Percentiles rank a stretch among this genome's conserved stretches.
Evolutionary conservation across 495 filamentous ascomycete species (phyloP).

Genomic region (Haplographium delicatum): DNA sequence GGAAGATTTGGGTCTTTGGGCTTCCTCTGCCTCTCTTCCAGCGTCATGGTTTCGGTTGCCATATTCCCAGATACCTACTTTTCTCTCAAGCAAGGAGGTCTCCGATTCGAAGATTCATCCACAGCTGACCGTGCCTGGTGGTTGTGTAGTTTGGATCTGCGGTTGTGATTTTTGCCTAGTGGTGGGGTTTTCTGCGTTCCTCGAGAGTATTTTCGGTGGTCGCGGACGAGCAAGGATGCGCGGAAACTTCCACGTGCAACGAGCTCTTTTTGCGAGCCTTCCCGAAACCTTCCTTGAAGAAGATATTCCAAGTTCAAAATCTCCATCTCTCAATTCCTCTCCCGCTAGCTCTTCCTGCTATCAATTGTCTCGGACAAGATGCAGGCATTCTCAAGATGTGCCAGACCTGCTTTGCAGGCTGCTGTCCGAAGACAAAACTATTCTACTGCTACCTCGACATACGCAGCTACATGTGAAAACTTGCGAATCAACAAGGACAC

Average conservation of each 20-base stretch:
- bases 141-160: too few relatives aligned
- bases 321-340: conserved; percentile 8
- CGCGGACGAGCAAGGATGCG: too few relatives aligned
- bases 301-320: conserved; percentile 4
- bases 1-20: conserved; percentile 70
- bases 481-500: conserved; percentile 89
- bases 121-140: too few relatives aligned
- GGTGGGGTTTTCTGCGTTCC: too few relatives aligned
- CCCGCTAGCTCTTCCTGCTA: conserved; percentile 16
- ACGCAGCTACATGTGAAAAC: conserved; percentile 81
- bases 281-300: not conserved
- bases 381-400: conserved; percentile 29
- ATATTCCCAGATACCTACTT: conserved; percentile 32
- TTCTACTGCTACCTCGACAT: conserved; percentile 48
- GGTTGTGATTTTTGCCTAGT: too few relatives aligned
- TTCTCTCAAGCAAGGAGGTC: not conserved
- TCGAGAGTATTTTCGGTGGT: too few relatives aligned
- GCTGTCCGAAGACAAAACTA: conserved; percentile 23
- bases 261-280: not conserved
- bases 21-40: conserved; percentile 46
- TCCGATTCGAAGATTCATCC: too few relatives aligned
- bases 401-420: conserved; percentile 23
- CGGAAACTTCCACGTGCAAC: not conserved
- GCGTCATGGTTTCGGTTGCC: conserved; percentile 59
- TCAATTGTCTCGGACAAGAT: conserved; percentile 32